Conservation (phyloP, 2,329 filamentous ascomycete species). For the Aspergillus puulaauensis region DNA sequence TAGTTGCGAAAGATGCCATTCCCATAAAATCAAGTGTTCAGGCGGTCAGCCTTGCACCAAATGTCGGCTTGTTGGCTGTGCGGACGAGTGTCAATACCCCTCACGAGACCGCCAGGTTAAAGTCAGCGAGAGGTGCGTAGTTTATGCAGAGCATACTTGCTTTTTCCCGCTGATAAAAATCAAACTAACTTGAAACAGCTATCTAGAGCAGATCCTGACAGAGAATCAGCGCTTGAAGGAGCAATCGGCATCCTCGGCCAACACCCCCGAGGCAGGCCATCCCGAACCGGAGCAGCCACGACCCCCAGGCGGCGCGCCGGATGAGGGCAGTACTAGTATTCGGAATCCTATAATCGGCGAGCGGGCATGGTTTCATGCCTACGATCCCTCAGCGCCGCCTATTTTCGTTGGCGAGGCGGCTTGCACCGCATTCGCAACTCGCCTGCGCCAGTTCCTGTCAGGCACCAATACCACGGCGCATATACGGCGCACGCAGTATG, state of each 20-base stretch:
- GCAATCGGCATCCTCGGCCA: conserved; percentile 28
- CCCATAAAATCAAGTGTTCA: conserved; percentile 50
- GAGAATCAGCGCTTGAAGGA: conserved; percentile 34
- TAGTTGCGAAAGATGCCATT: conserved; percentile 46
- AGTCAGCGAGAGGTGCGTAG: conserved; percentile 34
- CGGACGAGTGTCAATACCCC: conserved; percentile 41
- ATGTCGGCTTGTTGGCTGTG: conserved; percentile 38
- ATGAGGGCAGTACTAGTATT: conserved; percentile 29
- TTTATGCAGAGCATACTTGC: background rate
- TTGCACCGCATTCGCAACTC: conserved; percentile 41
- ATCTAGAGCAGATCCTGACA: conserved; percentile 34
- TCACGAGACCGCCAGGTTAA: conserved; percentile 45
- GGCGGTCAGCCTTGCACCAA: conserved; percentile 45
- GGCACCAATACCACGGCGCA: conserved; percentile 31
- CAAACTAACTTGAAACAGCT: conserved; percentile 18
- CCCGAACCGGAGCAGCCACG: conserved; percentile 18
- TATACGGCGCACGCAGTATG: conserved; percentile 36
- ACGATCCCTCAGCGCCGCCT: conserved; percentile 35
- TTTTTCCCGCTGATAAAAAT: background rate
- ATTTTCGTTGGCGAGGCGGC: conserved; percentile 41
- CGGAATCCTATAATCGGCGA: conserved; percentile 37
- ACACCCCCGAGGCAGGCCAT: conserved; percentile 21
- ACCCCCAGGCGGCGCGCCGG: conserved; percentile 18
- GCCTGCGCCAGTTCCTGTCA: conserved; percentile 37
- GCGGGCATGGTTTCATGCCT: conserved; percentile 37